Base-by-base conservation (phyloP, 306 rosid species). In the Dryas alaskensis region DNA sequence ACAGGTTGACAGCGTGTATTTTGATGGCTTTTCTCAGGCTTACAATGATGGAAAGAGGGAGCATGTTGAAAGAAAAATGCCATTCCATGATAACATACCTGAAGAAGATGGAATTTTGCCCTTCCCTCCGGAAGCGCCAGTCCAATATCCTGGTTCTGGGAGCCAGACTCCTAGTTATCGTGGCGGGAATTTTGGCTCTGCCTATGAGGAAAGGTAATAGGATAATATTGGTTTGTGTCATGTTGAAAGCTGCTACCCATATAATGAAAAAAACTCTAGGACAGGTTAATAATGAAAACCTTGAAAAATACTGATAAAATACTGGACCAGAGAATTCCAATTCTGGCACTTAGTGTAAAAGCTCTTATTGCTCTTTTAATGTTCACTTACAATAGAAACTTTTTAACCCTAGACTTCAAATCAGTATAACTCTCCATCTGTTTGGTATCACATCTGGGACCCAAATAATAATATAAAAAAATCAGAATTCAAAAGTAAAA, bases 181-280 rank as follows among this genome's bases (percentile, higher is more conserved):
- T 70, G 79, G 82, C 27, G 80, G 79, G 50, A 85, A 72, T 54
- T 53, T 76, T 63, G 76, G 80, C 52, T 62, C 84, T 48, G 27
- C 83, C 14, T 68, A n/a, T n/a, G 94, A 87, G 14, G 90, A 90
- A 82, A 93, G 98, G 98, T 93, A 80, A 39, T 64, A 73, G 17
- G n/a, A 22, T 42, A 48, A 3, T 25, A 19, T 37, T 65, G 17
- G 61, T 44, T 67, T 44, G 13, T 44, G 13, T 48, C 13, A 2
- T 57, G 48, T 48, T 60, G 45, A 45, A 17, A 22, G 10, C 39
- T 60, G 43, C 4, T 5, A 44, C 27, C 42, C 45, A 6, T 67
- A 42, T 44, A 25, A 31, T 31, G 37, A 31, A 31, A 31, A 31
- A 2, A 37, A 22, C 37, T 57, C 14, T 10, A 7, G 11, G 0